Conservation (phyloP, 192 early-diverging fungal genomes). For the Mortierella hygrophila region DNA sequence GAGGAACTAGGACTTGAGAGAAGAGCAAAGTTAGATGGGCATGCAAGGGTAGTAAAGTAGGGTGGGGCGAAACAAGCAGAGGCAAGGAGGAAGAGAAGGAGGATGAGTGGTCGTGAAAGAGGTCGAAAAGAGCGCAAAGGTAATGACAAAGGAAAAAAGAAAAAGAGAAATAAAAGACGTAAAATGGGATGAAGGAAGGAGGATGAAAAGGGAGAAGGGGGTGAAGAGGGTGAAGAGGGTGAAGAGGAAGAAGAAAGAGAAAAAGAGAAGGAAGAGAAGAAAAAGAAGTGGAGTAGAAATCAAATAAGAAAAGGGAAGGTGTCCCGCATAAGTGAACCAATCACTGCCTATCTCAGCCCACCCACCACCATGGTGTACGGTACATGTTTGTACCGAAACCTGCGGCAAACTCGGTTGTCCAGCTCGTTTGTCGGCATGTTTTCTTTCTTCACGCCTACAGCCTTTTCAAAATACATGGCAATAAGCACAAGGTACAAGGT, state of each 20-base stretch:
- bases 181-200: not conserved
- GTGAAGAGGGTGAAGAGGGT: slow-evolving; percentile 7
- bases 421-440: too few species aligned
- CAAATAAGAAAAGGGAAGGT: not conserved
- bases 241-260: not conserved
- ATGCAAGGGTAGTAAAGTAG: not conserved
- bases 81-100: not conserved
- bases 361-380: too few species aligned
- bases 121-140: not conserved
- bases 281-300: not conserved
- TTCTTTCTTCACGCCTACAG: too few species aligned
- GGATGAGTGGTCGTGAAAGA: not conserved
- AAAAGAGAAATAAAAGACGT: not conserved
- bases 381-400: too few species aligned
- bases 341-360: too few species aligned
- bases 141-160: not conserved
- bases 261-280: not conserved
- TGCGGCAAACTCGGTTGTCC: too few species aligned
- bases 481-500: too few species aligned
- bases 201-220: not conserved
- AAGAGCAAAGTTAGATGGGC: not conserved
- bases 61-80: not conserved
- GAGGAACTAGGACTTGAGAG: not conserved
- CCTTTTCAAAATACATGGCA: too few species aligned
- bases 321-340: too few species aligned